These are phyloP conservation scores for Casaregolazyma lundiana DNA, from an alignment of 1,139 yeast genomes.

Conservation along the genomic window DNA sequence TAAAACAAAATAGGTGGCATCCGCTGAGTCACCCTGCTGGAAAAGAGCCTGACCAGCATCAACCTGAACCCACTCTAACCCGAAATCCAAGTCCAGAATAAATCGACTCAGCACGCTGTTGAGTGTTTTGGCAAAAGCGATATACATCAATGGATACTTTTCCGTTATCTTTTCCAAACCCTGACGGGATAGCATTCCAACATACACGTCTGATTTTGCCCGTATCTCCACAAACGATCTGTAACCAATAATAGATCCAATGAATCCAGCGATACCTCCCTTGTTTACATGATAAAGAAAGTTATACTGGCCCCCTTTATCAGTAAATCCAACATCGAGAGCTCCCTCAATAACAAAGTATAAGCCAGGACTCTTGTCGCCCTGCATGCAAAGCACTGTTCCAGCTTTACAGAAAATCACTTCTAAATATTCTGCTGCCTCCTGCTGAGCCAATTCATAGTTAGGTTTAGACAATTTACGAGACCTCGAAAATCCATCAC, in stretches of 20 bases:
- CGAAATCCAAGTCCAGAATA: slow-evolving; percentile 75
- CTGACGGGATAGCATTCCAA: slow-evolving; percentile 65
- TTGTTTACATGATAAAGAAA: slow-evolving; percentile 55
- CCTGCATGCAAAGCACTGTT: slow-evolving; percentile 55
- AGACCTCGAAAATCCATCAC: slow-evolving; percentile 2
- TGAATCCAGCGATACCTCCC: slow-evolving; percentile 87
- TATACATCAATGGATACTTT: slow-evolving; percentile 65
- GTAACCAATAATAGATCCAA: slow-evolving; percentile 75
- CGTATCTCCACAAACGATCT: slow-evolving; percentile 69
- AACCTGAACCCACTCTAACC: slow-evolving; percentile 90
- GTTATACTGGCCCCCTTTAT: slow-evolving; percentile 34
- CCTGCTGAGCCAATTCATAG: slow-evolving; percentile 51
- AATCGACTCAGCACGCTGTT: slow-evolving; percentile 63
- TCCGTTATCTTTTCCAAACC: slow-evolving; percentile 67
- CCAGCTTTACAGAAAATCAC: slow-evolving; percentile 54
- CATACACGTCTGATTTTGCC: slow-evolving; percentile 55
- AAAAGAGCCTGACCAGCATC: slow-evolving; percentile 79
- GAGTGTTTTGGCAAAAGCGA: slow-evolving; percentile 71
- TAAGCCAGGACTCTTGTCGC: slow-evolving; percentile 65
- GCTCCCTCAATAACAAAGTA: slow-evolving; percentile 75
- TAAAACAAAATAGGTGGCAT: slow-evolving; percentile 84
- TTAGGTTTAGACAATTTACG: slow-evolving; percentile 5
- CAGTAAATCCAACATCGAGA: slow-evolving; percentile 53
- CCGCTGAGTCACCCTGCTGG: slow-evolving; percentile 81
- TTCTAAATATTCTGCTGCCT: slow-evolving; percentile 60